Percentiles rank a stretch among this genome's conserved stretches.
phyloP scores from a whole-genome alignment of 192 early-diverging fungal genomes.

The Linnemannia exigua region DNA sequence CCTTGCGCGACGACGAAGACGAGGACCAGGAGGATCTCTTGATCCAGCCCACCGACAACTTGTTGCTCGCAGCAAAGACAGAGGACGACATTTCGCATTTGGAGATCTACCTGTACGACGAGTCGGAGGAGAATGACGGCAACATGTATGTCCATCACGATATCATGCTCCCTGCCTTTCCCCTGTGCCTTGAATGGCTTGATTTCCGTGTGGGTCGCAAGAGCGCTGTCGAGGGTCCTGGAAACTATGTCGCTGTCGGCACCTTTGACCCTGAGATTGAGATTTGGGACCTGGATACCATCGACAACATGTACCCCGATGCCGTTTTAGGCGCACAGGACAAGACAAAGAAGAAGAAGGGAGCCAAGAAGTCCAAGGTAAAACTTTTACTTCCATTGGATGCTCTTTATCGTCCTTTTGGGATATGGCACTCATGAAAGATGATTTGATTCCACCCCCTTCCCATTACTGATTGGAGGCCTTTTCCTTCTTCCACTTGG shows the following conservation, averaged over 20 bases:
- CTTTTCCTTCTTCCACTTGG: neutral
- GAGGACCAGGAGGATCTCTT: constrained; percentile 88
- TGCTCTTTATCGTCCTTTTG: neutral
- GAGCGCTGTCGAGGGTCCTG: constrained; percentile 61
- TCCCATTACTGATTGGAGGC: neutral
- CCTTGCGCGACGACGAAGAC: constrained; percentile 75
- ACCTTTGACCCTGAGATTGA: constrained; percentile 99
- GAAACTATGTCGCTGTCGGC: constrained; percentile 96
- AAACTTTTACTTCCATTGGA: neutral
- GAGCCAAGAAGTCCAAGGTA: constrained; percentile 66
- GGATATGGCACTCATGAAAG: no score
- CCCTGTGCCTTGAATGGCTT: constrained; percentile 96
- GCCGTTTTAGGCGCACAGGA: constrained; percentile 84
- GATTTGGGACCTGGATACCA: constrained; percentile 96
- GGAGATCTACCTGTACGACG: constrained; percentile 94
- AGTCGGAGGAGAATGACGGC: constrained; percentile 78
- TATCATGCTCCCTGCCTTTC: constrained; percentile 96
- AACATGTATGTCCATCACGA: constrained; percentile 99
- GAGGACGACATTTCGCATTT: constrained; percentile 98
- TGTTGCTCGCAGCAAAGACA: constrained; percentile 94
- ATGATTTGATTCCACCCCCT: no score
- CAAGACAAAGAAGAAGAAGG: constrained; percentile 65
- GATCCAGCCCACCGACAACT: constrained; percentile 85
- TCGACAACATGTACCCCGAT: constrained; percentile 94
- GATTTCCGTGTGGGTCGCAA: constrained; percentile 87